Evolutionary conservation across 306 rosid species (phyloP).

Genomic region (Cicer chorassanicum): DNA sequence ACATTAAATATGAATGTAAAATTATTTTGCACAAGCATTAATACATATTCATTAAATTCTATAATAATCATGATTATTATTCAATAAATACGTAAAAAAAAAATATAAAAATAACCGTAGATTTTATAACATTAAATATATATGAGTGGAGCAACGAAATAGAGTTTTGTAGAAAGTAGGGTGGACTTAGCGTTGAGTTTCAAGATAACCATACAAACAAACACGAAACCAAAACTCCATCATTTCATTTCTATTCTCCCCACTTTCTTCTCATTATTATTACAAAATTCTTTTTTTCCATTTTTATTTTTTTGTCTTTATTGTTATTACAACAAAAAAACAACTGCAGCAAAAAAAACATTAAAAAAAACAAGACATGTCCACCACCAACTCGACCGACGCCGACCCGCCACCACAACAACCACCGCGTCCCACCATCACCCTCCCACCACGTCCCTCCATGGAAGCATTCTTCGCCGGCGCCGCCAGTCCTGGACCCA

Average conservation of each 20-base stretch:
- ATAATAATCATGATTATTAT: too few species aligned
- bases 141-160: not conserved
- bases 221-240: constrained; percentile 5
- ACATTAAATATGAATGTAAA: too few species aligned
- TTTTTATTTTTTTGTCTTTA: not conserved
- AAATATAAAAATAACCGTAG: too few species aligned
- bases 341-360: constrained; percentile 27
- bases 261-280: not conserved
- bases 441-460: constrained; percentile 88
- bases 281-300: not conserved
- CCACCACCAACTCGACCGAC: constrained; percentile 30
- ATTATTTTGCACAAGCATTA: too few species aligned
- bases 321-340: not conserved
- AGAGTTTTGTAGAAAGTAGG: not conserved
- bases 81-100: too few species aligned
- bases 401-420: constrained; percentile 44
- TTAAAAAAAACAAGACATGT: constrained; percentile 37
- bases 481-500: constrained; percentile 88
- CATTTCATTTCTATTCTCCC: constrained; percentile 2
- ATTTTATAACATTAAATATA: too few species aligned
- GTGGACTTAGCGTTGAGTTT: constrained; percentile 37
- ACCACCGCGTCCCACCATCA: constrained; percentile 68
- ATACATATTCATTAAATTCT: too few species aligned
- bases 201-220: constrained; percentile 1
- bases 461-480: constrained; percentile 76